Base-by-base conservation (phyloP, 805 yeast genomes). In the Zygotorulaspora chibaensis region DNA sequence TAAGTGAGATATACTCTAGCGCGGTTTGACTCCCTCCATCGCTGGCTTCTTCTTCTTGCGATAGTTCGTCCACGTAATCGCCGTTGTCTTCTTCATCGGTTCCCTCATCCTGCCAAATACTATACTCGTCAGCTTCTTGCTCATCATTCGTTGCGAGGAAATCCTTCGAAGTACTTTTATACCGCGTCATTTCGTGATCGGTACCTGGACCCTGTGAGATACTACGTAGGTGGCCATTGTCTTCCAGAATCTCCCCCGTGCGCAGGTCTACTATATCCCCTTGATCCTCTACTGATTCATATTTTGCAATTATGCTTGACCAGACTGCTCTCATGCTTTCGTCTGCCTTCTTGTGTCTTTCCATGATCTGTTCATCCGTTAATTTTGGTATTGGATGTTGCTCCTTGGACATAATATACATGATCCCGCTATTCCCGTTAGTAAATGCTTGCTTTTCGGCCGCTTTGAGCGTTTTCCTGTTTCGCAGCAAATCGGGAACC, bases 161-260 rank as follows among this genome's bases (percentile, higher is more conserved):
- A 43, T 56, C 65, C 37, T 42, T 49, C 12, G 61, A 46, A 2
- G 55, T 56, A 42, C 61, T 63, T 27, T 40, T 47, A 29, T 62
- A 59, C n/a, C 50, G 46, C 2, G 53, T 54, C 17, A 38, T 35
- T 10, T 33, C 47, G 17, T 42, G 41, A 12, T 30, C 42, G 15
- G 26, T 28, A 5, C 18, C 63, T 60, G 12, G 53, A 54, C 10
- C 52, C 3, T 50, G 17, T 38, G 50, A 46, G 46, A 83, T 55
- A 2, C 81, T 75, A 46, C 75, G 64, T 17, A 86, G 54, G 62
- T 86, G 95, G 2, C 95, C 95, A 42, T 77, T 74, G 55, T 86
- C 89, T 27, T 69, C 75, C 1, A 81, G 61, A 1, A 86, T 75
- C 45, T 75, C 70, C 0, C 91, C 90, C 0, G 88, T 79, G 8